A percentile compares a stretch with the other conserved stretches of the same genome.
These are phyloP conservation scores for Bretschneidera sinensis DNA, from an alignment of 345 rosid genomes.

Conservation along the genomic window DNA sequence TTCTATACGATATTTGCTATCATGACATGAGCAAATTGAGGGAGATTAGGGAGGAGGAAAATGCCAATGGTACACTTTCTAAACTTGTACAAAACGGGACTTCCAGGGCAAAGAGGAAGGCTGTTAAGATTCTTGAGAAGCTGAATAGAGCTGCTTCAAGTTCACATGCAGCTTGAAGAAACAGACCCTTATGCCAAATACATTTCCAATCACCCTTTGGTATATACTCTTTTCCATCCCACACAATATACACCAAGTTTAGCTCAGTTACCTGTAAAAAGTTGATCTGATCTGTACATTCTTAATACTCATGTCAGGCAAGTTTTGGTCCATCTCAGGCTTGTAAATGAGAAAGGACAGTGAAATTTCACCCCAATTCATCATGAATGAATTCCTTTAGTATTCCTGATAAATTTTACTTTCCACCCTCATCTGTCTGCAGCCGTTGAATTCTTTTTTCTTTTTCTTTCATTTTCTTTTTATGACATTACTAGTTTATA, in stretches of 20 bases:
- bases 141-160: constrained; percentile 19
- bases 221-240: not conserved
- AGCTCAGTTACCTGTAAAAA: constrained; percentile 16
- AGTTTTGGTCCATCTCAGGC: constrained; percentile 19
- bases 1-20: constrained; percentile 34
- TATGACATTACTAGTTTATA: not conserved
- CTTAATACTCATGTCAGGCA: constrained; percentile 5
- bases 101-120: constrained; percentile 54
- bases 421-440: too few species aligned
- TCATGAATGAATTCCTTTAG: not conserved
- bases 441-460: too few species aligned
- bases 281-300: not conserved
- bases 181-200: too few species aligned
- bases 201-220: too few species aligned
- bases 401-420: too few species aligned
- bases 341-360: not conserved
- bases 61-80: constrained; percentile 31
- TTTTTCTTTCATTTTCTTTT: not conserved
- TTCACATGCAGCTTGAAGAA: constrained; percentile 21
- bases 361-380: not conserved
- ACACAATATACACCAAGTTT: constrained; percentile 1
- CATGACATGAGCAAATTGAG: constrained; percentile 20
- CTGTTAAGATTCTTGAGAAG: constrained; percentile 35
- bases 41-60: constrained; percentile 33
- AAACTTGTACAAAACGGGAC: constrained; percentile 36